These are phyloP conservation scores for Davidsoniella australis DNA, from an alignment of 2,329 filamentous ascomycete genomes.

Conservation along the genomic window DNA sequence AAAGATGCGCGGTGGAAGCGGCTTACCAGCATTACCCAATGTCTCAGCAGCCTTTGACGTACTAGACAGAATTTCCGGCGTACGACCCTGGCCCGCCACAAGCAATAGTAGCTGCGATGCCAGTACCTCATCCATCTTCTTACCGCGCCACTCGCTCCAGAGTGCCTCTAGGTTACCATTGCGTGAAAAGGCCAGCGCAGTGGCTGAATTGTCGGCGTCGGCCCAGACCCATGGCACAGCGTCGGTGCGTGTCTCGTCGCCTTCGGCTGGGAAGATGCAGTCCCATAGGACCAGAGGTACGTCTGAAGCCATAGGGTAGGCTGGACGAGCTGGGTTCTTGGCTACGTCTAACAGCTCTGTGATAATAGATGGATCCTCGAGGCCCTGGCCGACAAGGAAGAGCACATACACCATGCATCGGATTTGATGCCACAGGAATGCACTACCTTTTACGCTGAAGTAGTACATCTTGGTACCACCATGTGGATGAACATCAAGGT, in stretches of 20 bases:
- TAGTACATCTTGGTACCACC: constrained; percentile 54
- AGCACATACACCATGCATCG: constrained; percentile 82
- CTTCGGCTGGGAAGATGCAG: constrained; percentile 52
- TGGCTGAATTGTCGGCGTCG: constrained; percentile 44
- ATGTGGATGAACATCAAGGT: constrained; percentile 8
- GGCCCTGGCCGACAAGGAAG: constrained; percentile 81
- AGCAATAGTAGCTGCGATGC: constrained; percentile 56
- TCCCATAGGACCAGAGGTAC: constrained; percentile 89
- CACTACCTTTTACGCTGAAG: constrained; percentile 76
- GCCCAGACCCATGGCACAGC: constrained; percentile 58
- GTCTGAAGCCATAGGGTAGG: constrained; percentile 82
- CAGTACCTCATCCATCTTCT: constrained; percentile 81
- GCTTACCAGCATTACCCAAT: not conserved
- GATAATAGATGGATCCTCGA: constrained; percentile 61
- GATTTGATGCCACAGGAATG: constrained; percentile 97
- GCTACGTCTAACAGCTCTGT: constrained; percentile 56
- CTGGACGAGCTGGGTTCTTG: constrained; percentile 57
- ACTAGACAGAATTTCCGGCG: constrained; percentile 4
- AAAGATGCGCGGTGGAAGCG: constrained; percentile 22
- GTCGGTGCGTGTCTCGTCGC: constrained; percentile 29
- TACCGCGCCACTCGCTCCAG: constrained; percentile 69
- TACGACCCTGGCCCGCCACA: constrained; percentile 25
- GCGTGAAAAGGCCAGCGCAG: constrained; percentile 43
- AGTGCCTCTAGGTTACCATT: constrained; percentile 54
- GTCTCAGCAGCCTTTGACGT: constrained; percentile 4